Base-by-base conservation (phyloP, 176 grass and related monocot species). In the Urochloa ruziziensis region DNA sequence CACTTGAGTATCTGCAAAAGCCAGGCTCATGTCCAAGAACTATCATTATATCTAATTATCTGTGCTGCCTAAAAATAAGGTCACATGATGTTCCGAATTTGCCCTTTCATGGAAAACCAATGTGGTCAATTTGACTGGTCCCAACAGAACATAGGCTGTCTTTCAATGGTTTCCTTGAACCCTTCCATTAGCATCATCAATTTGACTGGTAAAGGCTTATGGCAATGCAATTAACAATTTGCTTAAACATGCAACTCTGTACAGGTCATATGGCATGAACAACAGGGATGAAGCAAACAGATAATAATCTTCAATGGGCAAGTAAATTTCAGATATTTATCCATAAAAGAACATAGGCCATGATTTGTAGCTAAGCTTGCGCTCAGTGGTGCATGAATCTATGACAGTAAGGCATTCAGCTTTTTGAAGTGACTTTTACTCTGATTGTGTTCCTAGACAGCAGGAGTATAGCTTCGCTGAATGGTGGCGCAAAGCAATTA, bases 241-340 rank as follows among this genome's bases (percentile, higher is more conserved):
- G 53, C 44, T 74, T 67, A 35, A n/a, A 79, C 11, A 2, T 28
- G 9, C 13, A 24, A 68, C n/a, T 39, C 24, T 67, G 65, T 13
- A 39, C 13, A 6, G 71, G 7, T 33, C 10, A 23, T 34, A 34
- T 36, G 27, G 46, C 46, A 64, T 65, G 46, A 43, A 64, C 7
- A 15, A 5, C 37, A 71, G 53, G 15, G 6, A 65, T 44, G 76
- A 46, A 77, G 17, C 34, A n/a, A 85, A 35, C 21, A 47, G 23
- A 84, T 89, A 67, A 59, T 67, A 70, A 27, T 54, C 2, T 24
- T 57, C 52, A 13, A 58, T 71, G 58, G 21, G 44, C 39, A 42
- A 62, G 64, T 42, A 39, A 27, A 62, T 35, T 72, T 71, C 54
- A 5, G 35, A 69, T 40, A 80, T 40, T 12, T 48, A 46, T 53